Base-by-base conservation (phyloP, 2,329 filamentous ascomycete species). In the Thielaviopsis punctulata region DNA sequence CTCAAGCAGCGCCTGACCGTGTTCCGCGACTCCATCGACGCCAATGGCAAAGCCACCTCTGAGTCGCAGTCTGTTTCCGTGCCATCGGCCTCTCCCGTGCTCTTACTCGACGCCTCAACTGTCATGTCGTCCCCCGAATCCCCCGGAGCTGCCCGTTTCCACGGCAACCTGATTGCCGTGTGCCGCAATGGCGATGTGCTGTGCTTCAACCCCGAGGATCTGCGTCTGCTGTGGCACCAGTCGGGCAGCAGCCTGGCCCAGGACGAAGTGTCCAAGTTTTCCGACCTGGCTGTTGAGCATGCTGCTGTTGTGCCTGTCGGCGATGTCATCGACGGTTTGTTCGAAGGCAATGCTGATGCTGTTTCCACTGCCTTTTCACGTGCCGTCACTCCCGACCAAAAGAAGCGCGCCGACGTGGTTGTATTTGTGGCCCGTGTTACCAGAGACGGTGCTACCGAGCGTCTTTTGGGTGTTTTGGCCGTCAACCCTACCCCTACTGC, bases 161-260 rank as follows among this genome's bases (percentile, higher is more conserved):
- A 45, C 19, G 55, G 56, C 3, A 55, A 56, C 33, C 46, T 86
- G 1, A 58, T 86, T 21, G 69, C 71, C 1, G 69, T 85, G 1
- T 75, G 77, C 53, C 66, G 73, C 43, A 72, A 80, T 56, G 82
- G 82, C 33, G 72, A 79, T 54, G 66, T 84, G 19, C 60, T 75
- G 8, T 79, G 76, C 52, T 66, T 84, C 13, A 75, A 80, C 45
- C 73, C 75, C 2, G 77, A 83, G 52, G 68, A 60, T 4, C 61
- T 77, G 19, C 59, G 69, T 54, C 63, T 70, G 51, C 70, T 63
- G 58, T 77, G 73, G 73, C 65, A 63, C 51, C 67, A 67, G 9
- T 67, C 69, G 9, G 60, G 70, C 2, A 66, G 68, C 10, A 65
- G 62, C 3, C 63, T 74, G 45, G 62, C 64, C 27, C 68, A 69